phyloP scores from a whole-genome alignment of 2,329 filamentous ascomycete species.

The Pseudopyrenochaeta lycopersici region DNA sequence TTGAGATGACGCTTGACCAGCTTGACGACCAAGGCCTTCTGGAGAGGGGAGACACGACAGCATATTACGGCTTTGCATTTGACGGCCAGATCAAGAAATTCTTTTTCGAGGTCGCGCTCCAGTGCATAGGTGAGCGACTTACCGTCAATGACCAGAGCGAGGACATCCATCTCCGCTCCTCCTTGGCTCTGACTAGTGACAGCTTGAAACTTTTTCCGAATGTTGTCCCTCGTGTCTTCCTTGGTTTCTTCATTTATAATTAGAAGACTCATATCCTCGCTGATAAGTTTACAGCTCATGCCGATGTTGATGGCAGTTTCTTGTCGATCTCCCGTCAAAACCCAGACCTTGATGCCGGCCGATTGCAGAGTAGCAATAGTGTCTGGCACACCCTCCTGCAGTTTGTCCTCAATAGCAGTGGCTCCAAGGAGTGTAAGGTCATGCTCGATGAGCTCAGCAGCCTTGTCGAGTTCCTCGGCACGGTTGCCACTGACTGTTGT shows the following conservation, averaged over 20 bases:
- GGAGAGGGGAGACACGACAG: conserved; percentile 91
- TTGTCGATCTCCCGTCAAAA: conserved; percentile 94
- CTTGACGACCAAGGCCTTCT: conserved; percentile 98
- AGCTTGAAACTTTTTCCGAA: conserved; percentile 92
- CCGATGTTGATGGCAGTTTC: conserved; percentile 99
- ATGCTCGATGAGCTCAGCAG: conserved; percentile 92
- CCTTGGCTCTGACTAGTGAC: conserved; percentile 83
- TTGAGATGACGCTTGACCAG: conserved; percentile 95
- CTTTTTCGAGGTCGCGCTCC: conserved; percentile 91
- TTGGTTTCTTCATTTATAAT: conserved; percentile 93
- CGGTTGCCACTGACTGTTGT: conserved; percentile 93
- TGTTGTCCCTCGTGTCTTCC: conserved; percentile 81
- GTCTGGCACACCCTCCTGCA: conserved; percentile 97
- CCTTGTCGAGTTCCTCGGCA: conserved; percentile 95
- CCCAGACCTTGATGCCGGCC: conserved; percentile 98
- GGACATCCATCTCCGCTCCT: conserved; percentile 80
- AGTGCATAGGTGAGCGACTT: conserved; percentile 93
- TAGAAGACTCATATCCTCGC: conserved; percentile 97
- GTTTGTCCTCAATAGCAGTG: conserved; percentile 94
- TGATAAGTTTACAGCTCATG: conserved; percentile 98
- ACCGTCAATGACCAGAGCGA: conserved; percentile 94
- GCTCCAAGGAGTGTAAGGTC: conserved; percentile 91
- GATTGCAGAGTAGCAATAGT: conserved; percentile 97
- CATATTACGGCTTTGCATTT: conserved; percentile 99
- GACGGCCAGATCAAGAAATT: conserved; percentile 91